A percentile compares a stretch with the other conserved stretches of the same genome.
Evolutionary conservation across 352 stramenopile species (phyloP).

Genomic region (Phytophthora syringae): DNA sequence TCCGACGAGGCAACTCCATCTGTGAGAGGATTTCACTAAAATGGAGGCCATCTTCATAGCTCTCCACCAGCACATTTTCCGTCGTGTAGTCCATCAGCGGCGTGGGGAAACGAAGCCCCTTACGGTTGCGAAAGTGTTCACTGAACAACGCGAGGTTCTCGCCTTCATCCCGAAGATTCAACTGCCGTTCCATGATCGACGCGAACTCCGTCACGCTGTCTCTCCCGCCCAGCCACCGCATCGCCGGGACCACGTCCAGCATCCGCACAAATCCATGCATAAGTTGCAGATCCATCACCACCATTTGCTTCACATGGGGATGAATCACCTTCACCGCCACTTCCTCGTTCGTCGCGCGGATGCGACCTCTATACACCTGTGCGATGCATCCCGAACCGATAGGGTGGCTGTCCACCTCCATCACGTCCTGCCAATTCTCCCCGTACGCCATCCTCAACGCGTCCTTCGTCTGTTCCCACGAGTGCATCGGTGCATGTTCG

Average conservation of each 20-base stretch:
- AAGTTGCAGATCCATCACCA: slow-evolving; percentile 91
- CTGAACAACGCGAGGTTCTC: slow-evolving; percentile 87
- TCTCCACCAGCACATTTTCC: slow-evolving; percentile 92
- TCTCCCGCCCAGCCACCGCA: slow-evolving; percentile 73
- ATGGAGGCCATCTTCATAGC: slow-evolving; percentile 83
- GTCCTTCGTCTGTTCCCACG: slow-evolving; percentile 87
- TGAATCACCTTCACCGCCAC: slow-evolving; percentile 95
- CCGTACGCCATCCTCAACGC: slow-evolving; percentile 88
- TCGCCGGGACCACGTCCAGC: slow-evolving; percentile 64
- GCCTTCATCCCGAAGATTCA: slow-evolving; percentile 92
- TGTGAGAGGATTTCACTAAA: slow-evolving; percentile 71
- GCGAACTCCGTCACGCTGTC: slow-evolving; percentile 90
- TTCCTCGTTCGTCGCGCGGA: slow-evolving; percentile 64
- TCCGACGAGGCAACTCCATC: slow-evolving; percentile 54
- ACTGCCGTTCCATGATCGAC: slow-evolving; percentile 88
- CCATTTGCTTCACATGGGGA: slow-evolving; percentile 85
- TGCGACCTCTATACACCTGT: slow-evolving; percentile 92
- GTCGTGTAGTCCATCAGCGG: slow-evolving; percentile 76
- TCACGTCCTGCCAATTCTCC: slow-evolving; percentile 64
- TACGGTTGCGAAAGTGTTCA: slow-evolving; percentile 73
- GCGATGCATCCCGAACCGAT: slow-evolving; percentile 95
- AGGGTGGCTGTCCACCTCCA: slow-evolving; percentile 65
- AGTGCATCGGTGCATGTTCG: slow-evolving; percentile 86
- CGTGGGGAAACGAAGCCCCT: slow-evolving; percentile 76
- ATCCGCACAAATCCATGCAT: slow-evolving; percentile 67